Base-by-base conservation (phyloP, 345 rosid genomes). In the Limnanthes douglasii region DNA sequence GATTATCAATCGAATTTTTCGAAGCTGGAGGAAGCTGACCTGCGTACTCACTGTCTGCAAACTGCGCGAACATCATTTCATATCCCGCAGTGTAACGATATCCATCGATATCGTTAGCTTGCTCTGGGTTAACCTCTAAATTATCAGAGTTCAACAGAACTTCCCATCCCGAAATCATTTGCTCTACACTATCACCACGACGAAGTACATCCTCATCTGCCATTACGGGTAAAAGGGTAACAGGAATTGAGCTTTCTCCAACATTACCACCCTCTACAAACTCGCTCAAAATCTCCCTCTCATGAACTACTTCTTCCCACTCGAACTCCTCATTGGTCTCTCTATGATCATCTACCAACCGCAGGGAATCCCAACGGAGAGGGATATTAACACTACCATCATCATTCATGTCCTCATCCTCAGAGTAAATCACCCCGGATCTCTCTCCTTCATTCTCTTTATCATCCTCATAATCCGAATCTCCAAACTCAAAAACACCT, bases 271-370 rank as follows among this genome's bases (percentile, higher is more conserved):
- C 65, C 20, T 64, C 86, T 15, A 73, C 59, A 51, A 65, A 66
- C 59, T 67, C 60, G 30, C 61, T 83, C 23, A 68, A 48, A 37
- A 64, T 54, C 29, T 75, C 79, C 29, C 92, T 66, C 47, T 78
- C 92, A 41, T 78, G 85, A n/a, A 47, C 44, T 6, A 57, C 52
- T 56, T 88, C 93, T 59, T 83, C 97, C 97, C 97, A 88, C 59
- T 79, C 97, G 4, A 70, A 68, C 30, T 86, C 88, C 51, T 78
- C 97, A 32, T 57, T 63, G 39, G 52, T 43, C n/a, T 61, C 75
- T 20, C 71, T 57, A 34, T 53, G 60, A 20, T 56, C n/a, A 31
- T 69, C 93, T 35, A 73, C 97, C 60, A 83, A 45, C 0, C 54
- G 73, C 47, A 83, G 69, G 2, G 90, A 71, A 54, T 83, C 95